Percentiles rank a stretch among this genome's conserved stretches.
These are phyloP conservation scores for Pleurotus giganteus DNA, from an alignment of 768 basidiomycete genomes.

Conservation along the genomic window DNA sequence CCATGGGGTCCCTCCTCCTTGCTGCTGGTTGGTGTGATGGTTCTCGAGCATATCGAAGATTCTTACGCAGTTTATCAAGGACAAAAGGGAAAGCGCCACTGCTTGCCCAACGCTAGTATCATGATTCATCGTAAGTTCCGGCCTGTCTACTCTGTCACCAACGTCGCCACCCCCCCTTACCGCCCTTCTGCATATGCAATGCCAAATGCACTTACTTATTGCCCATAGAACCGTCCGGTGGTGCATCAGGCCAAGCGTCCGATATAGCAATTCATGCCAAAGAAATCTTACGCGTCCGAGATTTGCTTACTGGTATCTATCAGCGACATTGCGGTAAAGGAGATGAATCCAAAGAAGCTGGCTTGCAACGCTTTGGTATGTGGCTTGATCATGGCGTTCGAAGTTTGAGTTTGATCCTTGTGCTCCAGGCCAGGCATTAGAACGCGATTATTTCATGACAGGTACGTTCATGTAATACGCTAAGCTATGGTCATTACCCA, in stretches of 20 bases:
- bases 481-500: slow-evolving; percentile 11
- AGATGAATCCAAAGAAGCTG: slow-evolving; percentile 62
- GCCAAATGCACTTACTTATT: background rate
- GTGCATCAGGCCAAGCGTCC: slow-evolving; percentile 91
- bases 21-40: slow-evolving; percentile 57
- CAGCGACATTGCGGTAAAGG: slow-evolving; percentile 76
- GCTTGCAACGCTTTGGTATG: slow-evolving; percentile 77
- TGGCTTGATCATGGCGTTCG: slow-evolving; percentile 15
- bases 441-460: slow-evolving; percentile 97
- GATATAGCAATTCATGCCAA: slow-evolving; percentile 98
- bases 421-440: slow-evolving; percentile 75
- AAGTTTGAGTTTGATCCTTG: slow-evolving; percentile 20
- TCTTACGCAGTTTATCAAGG: slow-evolving; percentile 6
- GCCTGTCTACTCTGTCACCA: background rate
- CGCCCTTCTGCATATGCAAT: slow-evolving; percentile 11
- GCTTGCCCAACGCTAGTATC: slow-evolving; percentile 90
- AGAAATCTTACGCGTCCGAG: slow-evolving; percentile 89
- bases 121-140: slow-evolving; percentile 90
- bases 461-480: slow-evolving; percentile 40
- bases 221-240: slow-evolving; percentile 86
- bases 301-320: slow-evolving; percentile 84
- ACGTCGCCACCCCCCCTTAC: slow-evolving; percentile 20
- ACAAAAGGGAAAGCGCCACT: slow-evolving; percentile 87
- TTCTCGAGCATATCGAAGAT: background rate
- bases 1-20: slow-evolving; percentile 93